Evolutionary conservation across 2,329 filamentous ascomycete species (phyloP).

Genomic region (Plectosphaerella cucumerina): DNA sequence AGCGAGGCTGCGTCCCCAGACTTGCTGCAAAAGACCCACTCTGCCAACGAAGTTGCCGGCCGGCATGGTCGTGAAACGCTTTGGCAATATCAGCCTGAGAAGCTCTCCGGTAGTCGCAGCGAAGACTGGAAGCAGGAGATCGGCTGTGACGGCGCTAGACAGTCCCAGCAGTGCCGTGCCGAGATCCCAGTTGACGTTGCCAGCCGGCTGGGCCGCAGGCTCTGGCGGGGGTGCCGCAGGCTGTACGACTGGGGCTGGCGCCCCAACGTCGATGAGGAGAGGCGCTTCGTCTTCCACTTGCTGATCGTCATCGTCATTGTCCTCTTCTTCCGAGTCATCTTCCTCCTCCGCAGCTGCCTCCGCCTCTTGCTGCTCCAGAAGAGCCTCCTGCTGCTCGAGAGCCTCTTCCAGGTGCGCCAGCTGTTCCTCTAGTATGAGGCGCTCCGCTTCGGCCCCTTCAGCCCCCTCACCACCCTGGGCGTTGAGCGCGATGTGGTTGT

Average conservation of each 20-base stretch:
- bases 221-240: conserved; percentile 7
- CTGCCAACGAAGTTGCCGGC: conserved; percentile 26
- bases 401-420: conserved; percentile 14
- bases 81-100: conserved; percentile 64
- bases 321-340: not conserved
- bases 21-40: conserved; percentile 70
- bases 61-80: conserved; percentile 52
- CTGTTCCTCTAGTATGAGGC: conserved; percentile 15
- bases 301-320: not conserved
- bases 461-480: conserved; percentile 7
- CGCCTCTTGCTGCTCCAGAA: conserved; percentile 10
- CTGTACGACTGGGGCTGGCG: conserved; percentile 5
- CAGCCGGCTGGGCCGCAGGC: conserved; percentile 9
- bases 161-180: conserved; percentile 35
- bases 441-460: conserved; percentile 13
- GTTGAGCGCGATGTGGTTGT: not conserved
- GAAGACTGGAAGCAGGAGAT: conserved; percentile 75
- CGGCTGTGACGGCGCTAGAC: conserved; percentile 46
- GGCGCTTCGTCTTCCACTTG: not conserved
- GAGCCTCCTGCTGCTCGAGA: conserved; percentile 15
- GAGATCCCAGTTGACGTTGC: conserved; percentile 19
- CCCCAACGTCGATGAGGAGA: conserved; percentile 16
- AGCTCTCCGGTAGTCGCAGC: conserved; percentile 75
- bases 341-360: not conserved
- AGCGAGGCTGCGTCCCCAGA: conserved; percentile 84